These are phyloP conservation scores for Plasmodium malariae DNA, from an alignment of 169 alveolate genomes.

Conservation along the genomic window DNA sequence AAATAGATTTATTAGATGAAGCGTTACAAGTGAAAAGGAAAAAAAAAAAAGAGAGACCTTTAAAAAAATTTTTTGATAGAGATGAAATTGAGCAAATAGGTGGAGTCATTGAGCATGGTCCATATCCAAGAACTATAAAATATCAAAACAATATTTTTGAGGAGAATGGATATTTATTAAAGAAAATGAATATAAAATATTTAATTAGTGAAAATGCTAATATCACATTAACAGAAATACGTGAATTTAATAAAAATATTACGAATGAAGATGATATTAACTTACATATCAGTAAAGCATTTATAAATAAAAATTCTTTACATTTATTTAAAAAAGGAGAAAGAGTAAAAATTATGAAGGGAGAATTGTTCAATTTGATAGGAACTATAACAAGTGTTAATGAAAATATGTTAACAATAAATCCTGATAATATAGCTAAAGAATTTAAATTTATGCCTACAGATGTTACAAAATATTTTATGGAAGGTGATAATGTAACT, in stretches of 20 bases:
- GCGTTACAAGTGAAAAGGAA: conserved; percentile 58
- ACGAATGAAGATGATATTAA: conserved; percentile 79
- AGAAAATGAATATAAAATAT: conserved; percentile 85
- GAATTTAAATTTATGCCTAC: conserved; percentile 81
- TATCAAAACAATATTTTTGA: conserved; percentile 88
- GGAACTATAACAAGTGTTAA: conserved; percentile 84
- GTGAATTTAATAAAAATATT: conserved; percentile 81
- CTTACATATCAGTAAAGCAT: conserved; percentile 76
- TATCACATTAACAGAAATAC: conserved; percentile 84
- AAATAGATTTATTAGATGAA: conserved; percentile 39
- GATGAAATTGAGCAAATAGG: conserved; percentile 88
- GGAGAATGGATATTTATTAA: conserved; percentile 88
- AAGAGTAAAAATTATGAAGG: conserved; percentile 84
- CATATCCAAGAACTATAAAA: conserved; percentile 88
- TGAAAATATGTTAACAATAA: conserved; percentile 83
- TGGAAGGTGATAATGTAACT: conserved; percentile 89
- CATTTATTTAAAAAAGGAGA: conserved; percentile 88
- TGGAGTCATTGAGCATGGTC: conserved; percentile 89
- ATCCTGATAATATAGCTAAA: conserved; percentile 86
- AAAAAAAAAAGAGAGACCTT: conserved; percentile 79
- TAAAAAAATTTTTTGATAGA: conserved; percentile 85
- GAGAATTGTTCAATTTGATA: conserved; percentile 85
- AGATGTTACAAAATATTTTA: conserved; percentile 84
- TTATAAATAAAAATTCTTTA: conserved; percentile 69
- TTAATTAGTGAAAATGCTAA: conserved; percentile 84